A percentile compares a stretch with the other conserved stretches of the same genome.
phyloP scores from a whole-genome alignment of 306 rosid species.

The Gleditsia sinensis region DNA sequence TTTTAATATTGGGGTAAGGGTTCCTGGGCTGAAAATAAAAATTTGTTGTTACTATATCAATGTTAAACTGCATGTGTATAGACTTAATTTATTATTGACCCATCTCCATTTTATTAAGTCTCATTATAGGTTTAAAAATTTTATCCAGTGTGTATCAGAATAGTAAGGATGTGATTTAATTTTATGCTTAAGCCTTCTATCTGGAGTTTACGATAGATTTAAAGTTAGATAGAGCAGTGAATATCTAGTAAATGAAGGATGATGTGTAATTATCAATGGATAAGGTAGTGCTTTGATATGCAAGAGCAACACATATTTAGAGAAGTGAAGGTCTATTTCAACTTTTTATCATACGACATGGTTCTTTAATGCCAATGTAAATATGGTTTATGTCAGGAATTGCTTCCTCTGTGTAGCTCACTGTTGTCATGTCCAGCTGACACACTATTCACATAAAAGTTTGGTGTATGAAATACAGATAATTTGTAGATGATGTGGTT shows the following conservation, averaged over 20 bases:
- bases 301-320: background rate
- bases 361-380: background rate
- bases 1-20: background rate
- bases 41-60: constrained; percentile 23
- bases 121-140: background rate
- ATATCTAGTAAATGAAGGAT: constrained; percentile 15
- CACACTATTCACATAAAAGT: background rate
- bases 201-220: constrained; percentile 24
- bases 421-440: background rate
- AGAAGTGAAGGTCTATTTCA: background rate
- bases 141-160: constrained; percentile 15
- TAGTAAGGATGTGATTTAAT: constrained; percentile 11
- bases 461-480: background rate
- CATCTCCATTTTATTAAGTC: constrained; percentile 17
- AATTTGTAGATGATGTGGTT: background rate
- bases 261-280: background rate
- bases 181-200: constrained; percentile 12
- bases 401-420: background rate
- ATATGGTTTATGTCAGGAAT: background rate
- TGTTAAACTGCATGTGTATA: constrained; percentile 17
- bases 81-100: constrained; percentile 17
- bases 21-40: background rate
- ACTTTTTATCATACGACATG: background rate
- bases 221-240: constrained; percentile 15
- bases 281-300: background rate